Evolutionary conservation across 148 eudicot species (phyloP).

Genomic region (Diospyros lotus): DNA sequence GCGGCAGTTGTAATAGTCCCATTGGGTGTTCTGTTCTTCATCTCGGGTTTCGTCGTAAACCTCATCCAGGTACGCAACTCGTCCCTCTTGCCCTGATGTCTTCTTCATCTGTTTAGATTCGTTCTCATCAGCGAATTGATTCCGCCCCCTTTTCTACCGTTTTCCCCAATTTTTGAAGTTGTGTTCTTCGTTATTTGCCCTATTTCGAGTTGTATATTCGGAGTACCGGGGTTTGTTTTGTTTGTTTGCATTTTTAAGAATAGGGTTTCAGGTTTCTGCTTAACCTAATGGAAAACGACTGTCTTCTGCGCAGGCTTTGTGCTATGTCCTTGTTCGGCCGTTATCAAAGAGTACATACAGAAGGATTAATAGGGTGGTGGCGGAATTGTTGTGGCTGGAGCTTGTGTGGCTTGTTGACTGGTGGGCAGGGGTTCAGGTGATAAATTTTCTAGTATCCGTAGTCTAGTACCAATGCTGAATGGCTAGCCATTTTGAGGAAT

Average conservation of each 20-base stretch:
- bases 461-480: too few relatives aligned
- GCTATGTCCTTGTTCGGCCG: constrained; percentile 62
- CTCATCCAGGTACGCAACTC: constrained; percentile 48
- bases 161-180: neutral
- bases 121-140: neutral
- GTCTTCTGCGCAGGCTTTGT: constrained; percentile 44
- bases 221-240: neutral
- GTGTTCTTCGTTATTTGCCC: neutral
- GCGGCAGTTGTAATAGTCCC: constrained; percentile 75
- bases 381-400: constrained; percentile 85
- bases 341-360: constrained; percentile 71
- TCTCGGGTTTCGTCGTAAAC: constrained; percentile 78
- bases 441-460: too few relatives aligned
- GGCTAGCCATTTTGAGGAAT: too few relatives aligned
- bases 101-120: neutral
- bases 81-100: neutral
- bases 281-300: constrained; percentile 1
- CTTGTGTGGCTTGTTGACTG: constrained; percentile 93
- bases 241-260: neutral
- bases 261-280: neutral
- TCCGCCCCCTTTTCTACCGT: neutral
- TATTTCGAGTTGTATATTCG: neutral
- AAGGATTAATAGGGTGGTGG: constrained; percentile 69
- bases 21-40: constrained; percentile 66
- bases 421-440: constrained; percentile 93